Evolutionary conservation across 2,329 filamentous ascomycete genomes (phyloP), one percentile per base, ranked within the genome.

Genomic region (Clarireedia monteithiana): DNA sequence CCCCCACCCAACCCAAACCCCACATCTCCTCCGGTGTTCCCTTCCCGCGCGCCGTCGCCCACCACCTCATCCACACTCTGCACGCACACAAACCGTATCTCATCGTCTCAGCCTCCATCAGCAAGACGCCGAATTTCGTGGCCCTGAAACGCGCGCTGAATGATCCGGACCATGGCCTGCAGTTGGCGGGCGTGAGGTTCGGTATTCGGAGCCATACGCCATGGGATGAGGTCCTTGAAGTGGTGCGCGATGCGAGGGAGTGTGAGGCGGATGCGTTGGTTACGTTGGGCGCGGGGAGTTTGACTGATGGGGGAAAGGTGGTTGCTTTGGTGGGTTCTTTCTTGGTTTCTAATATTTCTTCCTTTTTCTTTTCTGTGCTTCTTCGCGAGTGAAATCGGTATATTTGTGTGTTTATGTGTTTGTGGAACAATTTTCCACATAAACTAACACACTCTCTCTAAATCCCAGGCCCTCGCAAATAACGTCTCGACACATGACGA

Each of bases 1-100:
- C 14, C 34, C 34, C 23, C 48, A 30, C 17, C 48, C 50, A 26
- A 58, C 53, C 27, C 71, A 89, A 88, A 79, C 58, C 56, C 24
- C 26, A 50, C 42, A 53, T 60, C 30, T 60, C 58, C 4, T 50
- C 56, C 20, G 56, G 56, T 26, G 46, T 58, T 23, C 50, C 58
- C 7, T 56, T 60, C 30, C 46, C 56, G 61, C 27, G 56, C 57
- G 51, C 59, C 17, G 55, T 45, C 48, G 62, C 58, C 17, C 62
- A 69, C 27, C 66, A 69, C 42, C 60, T 65, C 36, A 60, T 60
- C 27, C 61, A 64, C 23, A 67, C 63, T 9, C 67, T 66, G 27
- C 56, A 64, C 23, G 61, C 63, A 12, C 63, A 58, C 15, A 66
- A 59, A 53, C 58, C 67, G 34, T 69, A 68, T 23, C 53, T 70